Base-by-base conservation (phyloP, 306 rosid genomes). In the Corylus americana region DNA sequence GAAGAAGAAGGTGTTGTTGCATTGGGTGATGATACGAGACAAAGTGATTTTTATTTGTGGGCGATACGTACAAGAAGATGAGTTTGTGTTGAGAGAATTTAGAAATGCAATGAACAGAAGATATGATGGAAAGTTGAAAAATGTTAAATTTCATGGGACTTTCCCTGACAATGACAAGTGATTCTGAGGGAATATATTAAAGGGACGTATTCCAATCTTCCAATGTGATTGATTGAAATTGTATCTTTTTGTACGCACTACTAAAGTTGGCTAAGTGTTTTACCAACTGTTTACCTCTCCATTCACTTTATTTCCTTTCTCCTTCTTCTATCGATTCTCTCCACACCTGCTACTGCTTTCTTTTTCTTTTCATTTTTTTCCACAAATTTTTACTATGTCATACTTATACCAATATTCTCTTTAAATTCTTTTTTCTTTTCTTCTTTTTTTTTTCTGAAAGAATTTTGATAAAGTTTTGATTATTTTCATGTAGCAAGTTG, bases 111-210 rank as follows among this genome's bases (percentile, higher is more conserved):
- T 31, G 35, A 31, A 3, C 35, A 31, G 35, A 31, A 31, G 35
- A 31, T 31, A 31, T 31, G 35, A 50, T 57, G 59, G 83, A 86
- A 89, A 89, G 88, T 83, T 77, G 86, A 82, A 87, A 87, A 87
- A 87, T 77, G 80, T 70, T 78, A 64, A 87, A 81, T 86, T 87
- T 76, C 90, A 86, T 78, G 89, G 83, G 79, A 86, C 91, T 90
- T 89, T 89, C 88, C 73, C 61, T 86, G 90, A 89, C 59, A 61
- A 75, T 72, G 95, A 85, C 90, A 83, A 64, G 55, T 76, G 90
- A 89, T 83, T 83, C 90, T 54, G 20, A 14, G 44, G 84, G 92
- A 87, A 87, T 90, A 87, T 76, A 86, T 69, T 83, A 87, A 90
- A 89, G 91, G 80, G 54, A 74, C 79, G 53, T 68, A 73, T 81